A percentile compares a stretch with the other conserved stretches of the same genome.
Conservation (phyloP, 1,284 basidiomycete species). For the Moniliella sp. region DNA sequence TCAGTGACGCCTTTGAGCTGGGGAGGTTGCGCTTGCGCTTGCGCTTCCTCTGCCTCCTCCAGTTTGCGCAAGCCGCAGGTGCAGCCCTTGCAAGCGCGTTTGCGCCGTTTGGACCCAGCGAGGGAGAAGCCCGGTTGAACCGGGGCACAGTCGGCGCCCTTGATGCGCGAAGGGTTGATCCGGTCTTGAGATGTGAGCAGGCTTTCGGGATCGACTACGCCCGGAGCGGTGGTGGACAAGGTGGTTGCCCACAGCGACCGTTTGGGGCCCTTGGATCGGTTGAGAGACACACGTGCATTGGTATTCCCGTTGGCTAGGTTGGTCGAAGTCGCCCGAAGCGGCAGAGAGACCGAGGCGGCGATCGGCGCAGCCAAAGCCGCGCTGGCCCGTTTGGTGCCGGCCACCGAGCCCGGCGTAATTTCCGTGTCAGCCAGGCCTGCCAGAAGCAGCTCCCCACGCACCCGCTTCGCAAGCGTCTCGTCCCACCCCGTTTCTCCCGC, state of each 20-base stretch:
- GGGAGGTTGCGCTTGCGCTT: conserved; percentile 4
- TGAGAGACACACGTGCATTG: too few relatives aligned
- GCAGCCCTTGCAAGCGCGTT: conserved; percentile 32
- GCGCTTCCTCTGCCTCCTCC: conserved; percentile 22
- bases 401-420: too few relatives aligned
- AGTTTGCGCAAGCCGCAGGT: conserved; percentile 30
- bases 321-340: too few relatives aligned
- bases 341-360: too few relatives aligned
- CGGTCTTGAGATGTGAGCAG: conserved; percentile 17
- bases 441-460: background rate
- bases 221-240: conserved; percentile 6
- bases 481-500: too few relatives aligned
- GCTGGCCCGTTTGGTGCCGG: too few relatives aligned
- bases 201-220: conserved; percentile 17
- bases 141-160: conserved; percentile 21
- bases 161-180: conserved; percentile 11
- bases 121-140: conserved; percentile 5
- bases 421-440: background rate
- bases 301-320: too few relatives aligned
- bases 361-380: too few relatives aligned
- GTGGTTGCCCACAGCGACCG: conserved; percentile 25
- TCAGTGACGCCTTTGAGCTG: too few relatives aligned
- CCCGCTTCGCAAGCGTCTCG: background rate
- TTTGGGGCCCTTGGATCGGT: conserved; percentile 7
- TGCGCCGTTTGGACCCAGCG: conserved; percentile 11